Evolutionary conservation across 345 rosid genomes (phyloP), one percentile per base, ranked within the genome.

Genomic region (Turnera subulata): DNA sequence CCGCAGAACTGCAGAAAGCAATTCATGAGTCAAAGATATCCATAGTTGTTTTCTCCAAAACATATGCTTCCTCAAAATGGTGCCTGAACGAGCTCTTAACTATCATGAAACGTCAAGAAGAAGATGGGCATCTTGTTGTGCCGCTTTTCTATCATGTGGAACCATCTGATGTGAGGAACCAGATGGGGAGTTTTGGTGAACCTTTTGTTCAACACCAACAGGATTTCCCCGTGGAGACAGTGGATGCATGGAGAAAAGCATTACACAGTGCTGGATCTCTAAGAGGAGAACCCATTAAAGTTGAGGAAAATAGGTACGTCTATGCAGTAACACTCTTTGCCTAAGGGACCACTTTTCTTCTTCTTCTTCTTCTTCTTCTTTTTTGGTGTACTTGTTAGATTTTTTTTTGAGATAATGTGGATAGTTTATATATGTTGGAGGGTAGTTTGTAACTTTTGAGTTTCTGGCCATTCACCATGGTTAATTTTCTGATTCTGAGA

Each of bases 61-160:
- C 49, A 17, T 61, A 61, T 35, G 56, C 64, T 24, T 61, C 56
- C 23, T 61, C n/a, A n/a, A n/a, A n/a, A n/a, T n/a, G n/a, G n/a
- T n/a, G n/a, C n/a, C n/a, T n/a, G n/a, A n/a, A n/a, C 64, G 1
- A 61, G 64, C 10, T 15, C 50, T 1, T 55, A 61, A 11, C 23
- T 24, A 61, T 61, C 18, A 61, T 60, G 64, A 12, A 60, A 39
- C n/a, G 64, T 2, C 38, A 49, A 61, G 43, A 19, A 38, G 6
- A 4, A 37, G 55, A 18, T 21, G 56, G 48, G 2, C 55, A 49
- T 50, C 21, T 38, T 32, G 64, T 61, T 4, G 12, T 61, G 22
- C 64, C 64, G 11, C 39, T 50, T 24, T 61, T 61, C 46, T 61
- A 61, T 20, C 17, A 61, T 50, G 64, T 61, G 35, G 56, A 61